Conservation (phyloP, 768 basidiomycete genomes). For the Suillus fuscotomentosus region DNA sequence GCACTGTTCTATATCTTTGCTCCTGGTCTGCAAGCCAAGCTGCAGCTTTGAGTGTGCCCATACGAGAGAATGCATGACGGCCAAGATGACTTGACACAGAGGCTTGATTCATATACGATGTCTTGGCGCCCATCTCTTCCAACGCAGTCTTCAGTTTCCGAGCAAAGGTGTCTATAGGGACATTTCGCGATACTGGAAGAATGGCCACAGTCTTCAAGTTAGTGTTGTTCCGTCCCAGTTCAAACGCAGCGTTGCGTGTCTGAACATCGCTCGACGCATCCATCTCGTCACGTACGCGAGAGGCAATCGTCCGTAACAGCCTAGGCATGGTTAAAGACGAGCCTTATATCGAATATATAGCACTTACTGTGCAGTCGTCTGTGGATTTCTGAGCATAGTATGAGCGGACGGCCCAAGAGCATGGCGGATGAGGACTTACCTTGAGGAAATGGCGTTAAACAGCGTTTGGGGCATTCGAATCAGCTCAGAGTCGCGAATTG, state of each 20-base stretch:
- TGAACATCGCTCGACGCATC: slow-evolving; percentile 56
- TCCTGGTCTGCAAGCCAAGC: slow-evolving; percentile 94
- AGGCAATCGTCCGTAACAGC: slow-evolving; percentile 86
- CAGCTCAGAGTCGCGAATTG: slow-evolving; percentile 96
- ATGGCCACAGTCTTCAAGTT: slow-evolving; percentile 96
- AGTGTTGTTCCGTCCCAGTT: slow-evolving; percentile 73
- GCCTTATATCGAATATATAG: not conserved
- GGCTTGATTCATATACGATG: slow-evolving; percentile 91
- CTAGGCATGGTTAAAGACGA: slow-evolving; percentile 33
- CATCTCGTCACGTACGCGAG: slow-evolving; percentile 83
- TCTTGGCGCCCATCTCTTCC: slow-evolving; percentile 91
- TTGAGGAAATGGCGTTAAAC: slow-evolving; percentile 94
- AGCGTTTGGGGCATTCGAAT: slow-evolving; percentile 96
- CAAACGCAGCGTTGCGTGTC: slow-evolving; percentile 49
- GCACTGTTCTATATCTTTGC: slow-evolving; percentile 87
- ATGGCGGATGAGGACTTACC: slow-evolving; percentile 40
- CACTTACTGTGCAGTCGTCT: slow-evolving; percentile 78
- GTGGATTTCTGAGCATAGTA: slow-evolving; percentile 58
- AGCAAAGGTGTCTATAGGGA: slow-evolving; percentile 89
- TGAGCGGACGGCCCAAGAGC: not conserved
- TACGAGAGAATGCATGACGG: slow-evolving; percentile 90
- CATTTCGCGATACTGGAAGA: slow-evolving; percentile 79
- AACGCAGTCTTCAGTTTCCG: slow-evolving; percentile 84
- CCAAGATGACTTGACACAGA: slow-evolving; percentile 91
- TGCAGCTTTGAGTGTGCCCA: slow-evolving; percentile 95